Percentiles rank a stretch among this genome's conserved stretches.
phyloP scores from a whole-genome alignment of 257 asterid genomes.

The Nicotiana obtusifolia region DNA sequence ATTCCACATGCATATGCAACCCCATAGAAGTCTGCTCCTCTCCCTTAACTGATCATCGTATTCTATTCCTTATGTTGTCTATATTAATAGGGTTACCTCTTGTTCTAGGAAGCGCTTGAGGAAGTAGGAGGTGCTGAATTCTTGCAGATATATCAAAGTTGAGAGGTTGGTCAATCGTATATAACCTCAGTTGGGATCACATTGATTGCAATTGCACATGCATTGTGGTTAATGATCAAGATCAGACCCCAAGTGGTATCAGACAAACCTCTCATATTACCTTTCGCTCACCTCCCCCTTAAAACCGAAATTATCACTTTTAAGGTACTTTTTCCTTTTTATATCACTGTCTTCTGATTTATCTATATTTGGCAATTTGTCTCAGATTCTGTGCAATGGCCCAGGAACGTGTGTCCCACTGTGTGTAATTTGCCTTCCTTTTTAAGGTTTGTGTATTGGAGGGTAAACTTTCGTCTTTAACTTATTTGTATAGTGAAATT shows the following conservation, averaged over 20 bases:
- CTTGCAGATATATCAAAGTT: constrained; percentile 81
- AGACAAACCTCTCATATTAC: background rate
- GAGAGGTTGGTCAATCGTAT: constrained; percentile 95
- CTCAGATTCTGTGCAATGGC: constrained; percentile 84
- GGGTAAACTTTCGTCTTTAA: background rate
- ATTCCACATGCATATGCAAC: background rate
- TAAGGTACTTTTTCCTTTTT: background rate
- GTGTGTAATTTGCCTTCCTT: constrained; percentile 59
- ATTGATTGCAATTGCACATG: constrained; percentile 68
- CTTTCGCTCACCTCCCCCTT: background rate
- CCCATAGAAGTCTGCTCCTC: background rate
- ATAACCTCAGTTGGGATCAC: constrained; percentile 85
- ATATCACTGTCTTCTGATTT: background rate
- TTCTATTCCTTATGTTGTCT: background rate
- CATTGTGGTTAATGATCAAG: constrained; percentile 83
- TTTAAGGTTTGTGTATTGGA: constrained; percentile 54
- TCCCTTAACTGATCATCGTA: background rate
- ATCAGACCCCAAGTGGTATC: constrained; percentile 93
- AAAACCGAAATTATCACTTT: background rate
- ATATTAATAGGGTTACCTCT: constrained; percentile 16
- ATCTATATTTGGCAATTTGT: background rate
- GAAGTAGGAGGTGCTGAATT: constrained; percentile 43
- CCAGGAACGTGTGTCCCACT: constrained; percentile 95
- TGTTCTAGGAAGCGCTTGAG: constrained; percentile 48
- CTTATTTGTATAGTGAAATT: background rate